phyloP scores from a whole-genome alignment of 2,329 filamentous ascomycete genomes.

The Pseudogymnoascus sp. region DNA sequence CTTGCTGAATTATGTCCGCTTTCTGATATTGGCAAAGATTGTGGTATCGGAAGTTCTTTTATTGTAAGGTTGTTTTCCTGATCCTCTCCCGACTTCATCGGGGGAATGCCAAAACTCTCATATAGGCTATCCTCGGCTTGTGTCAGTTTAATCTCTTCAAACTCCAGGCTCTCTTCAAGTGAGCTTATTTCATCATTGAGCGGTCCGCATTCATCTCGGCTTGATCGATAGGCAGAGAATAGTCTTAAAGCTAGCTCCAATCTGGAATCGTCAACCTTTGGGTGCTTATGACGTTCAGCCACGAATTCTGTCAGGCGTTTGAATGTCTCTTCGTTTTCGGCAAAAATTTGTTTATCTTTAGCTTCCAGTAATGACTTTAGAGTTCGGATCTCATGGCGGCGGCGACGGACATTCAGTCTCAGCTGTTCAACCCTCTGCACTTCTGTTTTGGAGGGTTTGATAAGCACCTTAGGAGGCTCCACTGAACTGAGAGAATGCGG shows the following conservation, averaged over 20 bases:
- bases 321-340: not conserved
- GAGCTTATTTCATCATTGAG: slow-evolving; percentile 22
- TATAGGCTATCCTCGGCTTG: not conserved
- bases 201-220: slow-evolving; percentile 21
- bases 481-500: not conserved
- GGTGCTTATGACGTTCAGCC: not conserved
- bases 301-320: not conserved
- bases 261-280: not conserved
- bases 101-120: not conserved
- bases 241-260: not conserved
- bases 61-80: slow-evolving; percentile 1
- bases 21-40: not conserved
- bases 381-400: not conserved
- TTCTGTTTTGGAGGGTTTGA: not conserved
- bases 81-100: not conserved
- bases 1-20: not conserved
- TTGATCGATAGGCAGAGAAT: not conserved
- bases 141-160: slow-evolving; percentile 17
- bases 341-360: not conserved
- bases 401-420: not conserved
- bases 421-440: not conserved
- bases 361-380: not conserved
- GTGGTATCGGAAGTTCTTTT: not conserved
- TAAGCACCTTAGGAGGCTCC: not conserved
- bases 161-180: slow-evolving; percentile 19